A percentile compares a stretch with the other conserved stretches of the same genome.
These are phyloP conservation scores for Poa pratensis DNA, from an alignment of 176 grass and related monocot species.

Conservation along the genomic window DNA sequence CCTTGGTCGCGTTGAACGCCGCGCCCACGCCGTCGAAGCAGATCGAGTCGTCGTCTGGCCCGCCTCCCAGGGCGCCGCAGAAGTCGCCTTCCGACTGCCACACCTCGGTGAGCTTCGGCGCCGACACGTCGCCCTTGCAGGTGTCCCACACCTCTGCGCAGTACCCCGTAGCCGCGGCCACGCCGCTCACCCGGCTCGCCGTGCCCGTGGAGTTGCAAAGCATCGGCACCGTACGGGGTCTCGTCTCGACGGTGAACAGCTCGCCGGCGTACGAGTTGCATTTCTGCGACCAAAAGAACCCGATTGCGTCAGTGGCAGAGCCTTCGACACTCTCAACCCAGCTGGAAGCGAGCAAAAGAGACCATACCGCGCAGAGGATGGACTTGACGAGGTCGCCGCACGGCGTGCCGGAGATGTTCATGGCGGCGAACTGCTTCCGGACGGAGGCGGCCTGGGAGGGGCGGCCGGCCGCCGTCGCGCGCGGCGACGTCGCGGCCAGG, in stretches of 20 bases:
- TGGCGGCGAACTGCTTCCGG: slow-evolving; percentile 58
- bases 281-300: slow-evolving; percentile 49
- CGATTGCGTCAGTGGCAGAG: background rate
- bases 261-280: slow-evolving; percentile 79
- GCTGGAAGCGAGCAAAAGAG: background rate
- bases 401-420: slow-evolving; percentile 70
- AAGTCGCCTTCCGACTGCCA: slow-evolving; percentile 66
- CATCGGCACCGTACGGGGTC: slow-evolving; percentile 50
- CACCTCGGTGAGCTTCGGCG: slow-evolving; percentile 62
- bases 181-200: no score
- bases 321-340: background rate
- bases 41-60: slow-evolving; percentile 47
- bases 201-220: slow-evolving; percentile 61
- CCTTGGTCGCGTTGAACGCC: slow-evolving; percentile 52
- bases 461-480: no score
- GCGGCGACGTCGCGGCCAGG: no score
- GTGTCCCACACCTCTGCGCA: slow-evolving; percentile 66
- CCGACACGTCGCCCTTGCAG: slow-evolving; percentile 55
- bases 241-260: slow-evolving; percentile 55
- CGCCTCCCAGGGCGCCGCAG: slow-evolving; percentile 56
- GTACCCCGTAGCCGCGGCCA: slow-evolving; percentile 37
- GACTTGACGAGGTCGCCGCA: slow-evolving; percentile 71
- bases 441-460: no score
- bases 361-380: slow-evolving; percentile 69
- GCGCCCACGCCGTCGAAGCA: slow-evolving; percentile 62